Evolutionary conservation across 2,329 filamentous ascomycete species (phyloP).

Genomic region (Sclerotinia nivalis): DNA sequence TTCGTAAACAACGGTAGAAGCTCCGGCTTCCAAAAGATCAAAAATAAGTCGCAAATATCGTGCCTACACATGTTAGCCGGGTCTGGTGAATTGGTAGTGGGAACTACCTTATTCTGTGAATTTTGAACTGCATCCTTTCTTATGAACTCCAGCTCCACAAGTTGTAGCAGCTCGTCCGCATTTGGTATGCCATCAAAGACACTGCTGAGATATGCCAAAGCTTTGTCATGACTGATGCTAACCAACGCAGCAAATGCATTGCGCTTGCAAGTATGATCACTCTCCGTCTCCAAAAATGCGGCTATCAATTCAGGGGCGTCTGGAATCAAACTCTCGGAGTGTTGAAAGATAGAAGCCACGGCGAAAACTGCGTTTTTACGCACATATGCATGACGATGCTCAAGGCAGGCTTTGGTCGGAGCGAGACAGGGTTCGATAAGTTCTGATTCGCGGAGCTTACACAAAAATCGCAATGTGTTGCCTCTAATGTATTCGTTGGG

Average conservation of each 20-base stretch:
- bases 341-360: constrained; percentile 85
- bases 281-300: constrained; percentile 86
- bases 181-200: constrained; percentile 94
- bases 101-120: constrained; percentile 80
- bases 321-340: constrained; percentile 88
- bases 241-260: constrained; percentile 93
- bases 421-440: constrained; percentile 94
- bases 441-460: constrained; percentile 93
- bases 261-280: constrained; percentile 92
- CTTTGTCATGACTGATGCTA: constrained; percentile 90
- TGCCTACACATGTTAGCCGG: constrained; percentile 55
- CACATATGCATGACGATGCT: constrained; percentile 96
- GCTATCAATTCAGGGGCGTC: constrained; percentile 92
- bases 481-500: constrained; percentile 98
- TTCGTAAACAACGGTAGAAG: constrained; percentile 96
- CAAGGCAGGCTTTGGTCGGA: constrained; percentile 86
- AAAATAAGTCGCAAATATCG: constrained; percentile 94
- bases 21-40: constrained; percentile 87
- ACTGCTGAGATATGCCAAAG: constrained; percentile 80
- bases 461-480: constrained; percentile 96
- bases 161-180: constrained; percentile 87
- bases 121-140: constrained; percentile 96
- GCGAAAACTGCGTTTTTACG: constrained; percentile 98
- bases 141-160: constrained; percentile 96
- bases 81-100: neutral